phyloP scores from a whole-genome alignment of 78 protist species.

The Planoprotostelium fungivorum region DNA sequence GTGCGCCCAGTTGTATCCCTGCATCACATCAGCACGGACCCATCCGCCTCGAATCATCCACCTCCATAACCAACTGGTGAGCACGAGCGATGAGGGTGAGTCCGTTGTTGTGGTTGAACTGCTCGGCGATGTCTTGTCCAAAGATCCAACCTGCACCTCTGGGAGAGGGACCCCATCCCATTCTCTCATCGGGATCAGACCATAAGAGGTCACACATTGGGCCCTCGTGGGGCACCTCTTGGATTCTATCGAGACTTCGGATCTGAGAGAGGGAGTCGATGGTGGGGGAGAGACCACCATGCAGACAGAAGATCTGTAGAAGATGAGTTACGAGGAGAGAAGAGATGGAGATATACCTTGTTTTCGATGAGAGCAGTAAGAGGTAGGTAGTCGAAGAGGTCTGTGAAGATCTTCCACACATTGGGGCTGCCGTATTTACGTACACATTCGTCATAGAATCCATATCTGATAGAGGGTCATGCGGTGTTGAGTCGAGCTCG shows the following conservation, averaged over 20 bases:
- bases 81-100: constrained; percentile 88
- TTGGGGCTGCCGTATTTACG: constrained; percentile 85
- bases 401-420: constrained; percentile 91
- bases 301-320: constrained; percentile 87
- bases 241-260: constrained; percentile 73
- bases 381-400: constrained; percentile 87
- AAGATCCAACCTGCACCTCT: constrained; percentile 97
- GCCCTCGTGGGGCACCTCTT: constrained; percentile 93
- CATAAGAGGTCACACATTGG: constrained; percentile 92
- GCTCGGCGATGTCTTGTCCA: constrained; percentile 85
- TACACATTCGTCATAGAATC: constrained; percentile 96
- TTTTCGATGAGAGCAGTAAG: constrained; percentile 85
- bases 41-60: constrained; percentile 71
- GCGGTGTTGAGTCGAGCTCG: constrained; percentile 99
- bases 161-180: constrained; percentile 89
- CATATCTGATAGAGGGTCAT: constrained; percentile 96
- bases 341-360: constrained; percentile 31
- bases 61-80: constrained; percentile 97
- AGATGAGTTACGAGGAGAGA: not conserved
- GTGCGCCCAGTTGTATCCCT: constrained; percentile 97
- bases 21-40: constrained; percentile 50
- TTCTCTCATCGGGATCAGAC: constrained; percentile 88
- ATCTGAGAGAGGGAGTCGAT: constrained; percentile 82
- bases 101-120: constrained; percentile 85
- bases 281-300: constrained; percentile 95